A percentile compares a stretch with the other conserved stretches of the same genome.
Evolutionary conservation across 441 rosid genomes (phyloP).

Genomic region (Raphanus hybrid): DNA sequence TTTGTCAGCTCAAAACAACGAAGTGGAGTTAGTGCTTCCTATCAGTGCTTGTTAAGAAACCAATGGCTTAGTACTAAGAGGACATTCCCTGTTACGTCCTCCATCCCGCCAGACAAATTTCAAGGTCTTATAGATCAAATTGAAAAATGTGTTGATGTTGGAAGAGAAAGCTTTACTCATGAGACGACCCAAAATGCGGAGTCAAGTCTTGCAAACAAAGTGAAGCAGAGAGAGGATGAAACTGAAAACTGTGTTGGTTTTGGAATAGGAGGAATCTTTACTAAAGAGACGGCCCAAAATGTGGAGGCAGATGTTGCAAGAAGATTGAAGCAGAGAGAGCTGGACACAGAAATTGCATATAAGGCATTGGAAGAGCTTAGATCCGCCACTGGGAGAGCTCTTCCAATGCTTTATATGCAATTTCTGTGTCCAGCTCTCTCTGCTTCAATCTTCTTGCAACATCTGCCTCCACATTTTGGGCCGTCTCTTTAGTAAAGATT

Average conservation of each 20-base stretch:
- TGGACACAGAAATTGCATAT: neutral
- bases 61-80: neutral
- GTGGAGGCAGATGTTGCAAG: neutral
- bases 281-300: slow-evolving; percentile 1
- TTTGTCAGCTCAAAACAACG: neutral
- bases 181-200: neutral
- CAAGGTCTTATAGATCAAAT: neutral
- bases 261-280: neutral
- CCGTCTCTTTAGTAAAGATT: neutral
- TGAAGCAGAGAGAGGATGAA: neutral
- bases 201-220: neutral
- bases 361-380: neutral
- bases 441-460: neutral
- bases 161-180: neutral
- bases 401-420: neutral
- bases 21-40: neutral
- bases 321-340: neutral
- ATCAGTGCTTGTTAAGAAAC: neutral
- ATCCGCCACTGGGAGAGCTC: no score
- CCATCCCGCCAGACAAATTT: neutral
- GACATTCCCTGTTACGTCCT: neutral
- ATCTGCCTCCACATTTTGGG: neutral
- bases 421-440: neutral
- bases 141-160: neutral
- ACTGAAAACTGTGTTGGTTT: neutral